Evolutionary conservation across 257 asterid genomes (phyloP), one percentile per base, ranked within the genome.

Genomic region (Oldenlandia corymbosa): DNA sequence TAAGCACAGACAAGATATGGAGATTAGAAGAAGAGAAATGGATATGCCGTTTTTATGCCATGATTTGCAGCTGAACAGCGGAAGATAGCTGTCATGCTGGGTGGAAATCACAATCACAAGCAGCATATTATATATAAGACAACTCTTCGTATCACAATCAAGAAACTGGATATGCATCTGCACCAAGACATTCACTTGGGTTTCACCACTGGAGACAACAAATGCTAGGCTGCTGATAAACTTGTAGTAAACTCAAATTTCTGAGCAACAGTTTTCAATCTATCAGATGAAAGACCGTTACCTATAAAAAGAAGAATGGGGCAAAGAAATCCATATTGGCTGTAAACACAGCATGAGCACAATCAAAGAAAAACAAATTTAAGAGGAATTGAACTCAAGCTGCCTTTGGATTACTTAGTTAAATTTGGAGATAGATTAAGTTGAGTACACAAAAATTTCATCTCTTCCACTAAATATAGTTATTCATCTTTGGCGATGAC

Each of bases 81-180:
- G 18, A 42, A 60, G n/a, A 16, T 26, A 24, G 53, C 39, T 41
- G 26, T 61, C 27, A 17, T 5, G 54, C 17, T 4, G 42, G 18
- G 18, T 43, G 36, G 16, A 24, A 23, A 2, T 42, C 52, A 26
- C 16, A 24, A 43, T 8, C 49, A 41, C 42, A 6, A 41, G 39
- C 65, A 59, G 64, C 64, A 58, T 37, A 11, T 21, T 13, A 59
- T 36, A 11, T 42, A 39, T 37, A 41, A 42, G 16, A 23, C 27
- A 61, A n/a, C 23, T 7, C 32, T 55, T 14, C 14, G 24, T 28
- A 7, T 16, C 28, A 6, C 26, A 18, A 57, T 20, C 61, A 32
- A 5, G 16, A 56, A 56, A 32, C 5, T 18, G 6, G 5, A 32
- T n/a, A 31, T 21, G 11, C 37, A 42, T 41, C 17, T 3, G 8